Base-by-base conservation (phyloP, 164 flowering plant species). In the Annona cherimola region DNA sequence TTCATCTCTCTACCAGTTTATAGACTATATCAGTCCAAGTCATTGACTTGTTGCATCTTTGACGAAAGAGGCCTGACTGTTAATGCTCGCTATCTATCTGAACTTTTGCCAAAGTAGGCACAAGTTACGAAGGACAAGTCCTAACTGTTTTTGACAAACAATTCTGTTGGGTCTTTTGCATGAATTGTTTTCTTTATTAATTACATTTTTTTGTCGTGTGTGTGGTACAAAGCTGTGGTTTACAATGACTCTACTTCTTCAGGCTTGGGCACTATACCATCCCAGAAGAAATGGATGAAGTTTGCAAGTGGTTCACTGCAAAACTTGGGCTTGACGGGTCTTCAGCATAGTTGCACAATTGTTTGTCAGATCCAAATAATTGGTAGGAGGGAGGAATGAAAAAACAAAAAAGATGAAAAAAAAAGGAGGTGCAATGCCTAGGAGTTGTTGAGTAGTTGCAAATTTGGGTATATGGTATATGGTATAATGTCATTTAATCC, bases 191-290 rank as follows among this genome's bases (percentile, higher is more conserved):
- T 8, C 14, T 50, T 50, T 46, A 12, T 46, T 5, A 12, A 46
- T 5, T 5, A 12, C 54, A 46, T 5, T 46, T 46, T 5, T 7
- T 12, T 46, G 54, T 12, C n/a, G n/a, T 46, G 5, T 46, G 54
- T 46, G 11, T 46, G 2, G 57, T 50, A 50, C 14, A 50, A 50
- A 66, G 39, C 35, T 6, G n/a, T 18, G 26, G n/a, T 14, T 66
- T 43, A 66, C 14, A 50, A 66, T 1, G 3, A 5, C 2, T 14
- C n/a, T 18, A 20, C 42, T 19, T 43, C 1, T 86, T 82, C 94
- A 95, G 99, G 86, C 88, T 95, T 72, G 99, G 98, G 35, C 99
- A 95, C 77, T 89, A 90, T 82, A 91, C 97, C 4, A 84, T 91
- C 57, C 96, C 98, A 2, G 88, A 80, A 75, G 99, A 93, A 76